These are phyloP conservation scores for Colletotrichum simmondsii DNA, from an alignment of 2,329 filamentous ascomycete species.

Conservation along the genomic window DNA sequence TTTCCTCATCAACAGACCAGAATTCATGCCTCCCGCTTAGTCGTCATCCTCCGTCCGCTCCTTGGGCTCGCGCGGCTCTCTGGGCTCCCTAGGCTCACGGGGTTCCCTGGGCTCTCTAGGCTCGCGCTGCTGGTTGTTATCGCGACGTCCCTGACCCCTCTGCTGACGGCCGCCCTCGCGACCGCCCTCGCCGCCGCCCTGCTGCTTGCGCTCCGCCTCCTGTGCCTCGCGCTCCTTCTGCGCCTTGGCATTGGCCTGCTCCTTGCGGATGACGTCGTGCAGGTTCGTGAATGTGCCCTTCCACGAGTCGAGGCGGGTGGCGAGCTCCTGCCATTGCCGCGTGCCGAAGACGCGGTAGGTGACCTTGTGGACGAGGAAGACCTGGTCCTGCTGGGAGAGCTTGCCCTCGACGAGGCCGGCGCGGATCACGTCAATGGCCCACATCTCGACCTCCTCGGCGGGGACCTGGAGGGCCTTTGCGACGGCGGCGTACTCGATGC, in stretches of 20 bases:
- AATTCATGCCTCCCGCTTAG: conserved; percentile 45
- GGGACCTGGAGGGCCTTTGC: conserved; percentile 86
- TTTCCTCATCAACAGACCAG: background rate
- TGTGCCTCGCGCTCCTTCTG: conserved; percentile 82
- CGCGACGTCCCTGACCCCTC: conserved; percentile 44
- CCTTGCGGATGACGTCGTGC: conserved; percentile 79
- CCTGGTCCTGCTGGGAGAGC: conserved; percentile 89
- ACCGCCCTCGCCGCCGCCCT: conserved; percentile 49
- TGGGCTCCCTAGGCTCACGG: conserved; percentile 41
- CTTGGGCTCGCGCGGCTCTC: conserved; percentile 47
- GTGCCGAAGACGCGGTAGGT: conserved; percentile 97
- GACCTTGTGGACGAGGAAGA: conserved; percentile 95
- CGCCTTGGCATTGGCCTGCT: conserved; percentile 82
- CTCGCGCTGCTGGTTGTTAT: conserved; percentile 41
- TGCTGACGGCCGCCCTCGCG: conserved; percentile 42
- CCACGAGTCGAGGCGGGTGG: conserved; percentile 92
- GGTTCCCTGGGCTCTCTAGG: conserved; percentile 37
- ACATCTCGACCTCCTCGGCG: conserved; percentile 89
- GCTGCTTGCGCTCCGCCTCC: conserved; percentile 76
- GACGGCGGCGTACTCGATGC: conserved; percentile 89
- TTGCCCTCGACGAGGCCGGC: conserved; percentile 96
- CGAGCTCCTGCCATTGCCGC: conserved; percentile 97
- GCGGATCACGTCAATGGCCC: conserved; percentile 98
- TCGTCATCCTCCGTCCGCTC: conserved; percentile 68
- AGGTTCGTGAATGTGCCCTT: conserved; percentile 83